phyloP scores from a whole-genome alignment of 192 early-diverging fungal genomes.

The Umbelopsis vinacea region DNA sequence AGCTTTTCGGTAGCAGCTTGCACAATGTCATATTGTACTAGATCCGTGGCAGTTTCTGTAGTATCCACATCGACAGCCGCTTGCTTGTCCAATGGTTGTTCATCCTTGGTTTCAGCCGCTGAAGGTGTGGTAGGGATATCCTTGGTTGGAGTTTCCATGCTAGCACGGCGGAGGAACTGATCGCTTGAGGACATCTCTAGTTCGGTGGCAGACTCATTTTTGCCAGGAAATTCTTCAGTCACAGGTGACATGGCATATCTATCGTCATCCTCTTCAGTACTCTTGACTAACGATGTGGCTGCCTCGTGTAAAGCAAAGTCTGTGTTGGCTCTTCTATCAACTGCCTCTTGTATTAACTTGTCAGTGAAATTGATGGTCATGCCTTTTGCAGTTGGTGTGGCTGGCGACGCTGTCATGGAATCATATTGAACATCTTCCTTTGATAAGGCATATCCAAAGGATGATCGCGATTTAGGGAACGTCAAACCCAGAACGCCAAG shows the following conservation, averaged over 20 bases:
- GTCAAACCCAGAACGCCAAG: slow-evolving; percentile 10
- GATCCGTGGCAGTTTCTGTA: not conserved
- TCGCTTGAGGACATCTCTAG: slow-evolving; percentile 3
- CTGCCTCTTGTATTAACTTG: slow-evolving; percentile 1
- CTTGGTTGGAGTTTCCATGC: not conserved
- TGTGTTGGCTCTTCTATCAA: not conserved
- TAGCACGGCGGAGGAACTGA: not conserved
- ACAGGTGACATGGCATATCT: slow-evolving; percentile 2
- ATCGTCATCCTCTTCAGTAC: slow-evolving; percentile 7
- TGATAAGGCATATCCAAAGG: not conserved
- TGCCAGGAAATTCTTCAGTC: not conserved
- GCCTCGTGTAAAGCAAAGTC: slow-evolving; percentile 13
- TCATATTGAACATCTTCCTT: slow-evolving; percentile 8
- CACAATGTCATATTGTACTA: slow-evolving; percentile 7
- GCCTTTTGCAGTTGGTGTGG: slow-evolving; percentile 15
- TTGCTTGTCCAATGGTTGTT: not conserved
- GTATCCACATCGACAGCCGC: not conserved
- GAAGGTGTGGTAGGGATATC: not conserved
- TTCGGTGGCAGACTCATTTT: not conserved
- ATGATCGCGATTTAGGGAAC: not conserved
- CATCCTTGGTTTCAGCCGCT: not conserved
- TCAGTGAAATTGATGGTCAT: slow-evolving; percentile 11
- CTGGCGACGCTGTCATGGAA: not conserved
- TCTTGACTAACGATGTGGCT: slow-evolving; percentile 10
- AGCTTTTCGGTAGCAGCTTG: slow-evolving; percentile 13